Base-by-base conservation (phyloP, 2,329 filamentous ascomycete species). In the Pseudophaeomoniella oleicola region DNA sequence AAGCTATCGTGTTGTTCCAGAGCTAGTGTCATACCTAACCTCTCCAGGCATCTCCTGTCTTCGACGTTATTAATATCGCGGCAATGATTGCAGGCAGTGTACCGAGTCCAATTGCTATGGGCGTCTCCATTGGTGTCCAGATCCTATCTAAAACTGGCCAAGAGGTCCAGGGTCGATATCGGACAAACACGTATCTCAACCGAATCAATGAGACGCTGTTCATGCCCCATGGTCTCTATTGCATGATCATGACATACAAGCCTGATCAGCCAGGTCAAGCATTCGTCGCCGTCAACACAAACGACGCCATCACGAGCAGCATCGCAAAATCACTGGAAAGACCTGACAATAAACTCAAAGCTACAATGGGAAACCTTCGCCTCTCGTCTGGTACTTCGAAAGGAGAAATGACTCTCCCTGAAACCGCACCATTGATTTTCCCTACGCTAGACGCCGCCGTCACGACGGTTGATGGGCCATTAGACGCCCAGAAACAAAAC, bases 141-240 rank as follows among this genome's bases (percentile, higher is more conserved):
- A 22, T 40, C 11, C 17, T 19, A 6, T 35, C 36, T 14, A 37
- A 33, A 10, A 37, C 36, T 17, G 38, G 34, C 12, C 37, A 37
- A 15, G 38, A 40, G 5, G 34, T 40, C 4, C 38, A 40, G 15
- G 37, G 12, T 52, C 56, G 44, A 30, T 35, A 44, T 29, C 54
- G 60, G 30, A 61, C 66, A 0, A 75, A 74, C 44, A 54, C 49
- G 0, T 77, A 72, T 46, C 59, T 78, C 12, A 63, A 74, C 43
- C 53, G 58, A 22, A 60, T 73, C 45, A 78, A 77, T 45, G 57
- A 64, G 5, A 58, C 67, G 3, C 64, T 73, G 40, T 78, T 78
- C 50, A 62, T 59, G 33, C 72, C 73, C 0, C 62, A 62, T 2
- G 72, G 72, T 0, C 58, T 77, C 0, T 70, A 66, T 50, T 66